Conservation (phyloP, 805 yeast genomes). For the Lipomyces sp. region DNA sequence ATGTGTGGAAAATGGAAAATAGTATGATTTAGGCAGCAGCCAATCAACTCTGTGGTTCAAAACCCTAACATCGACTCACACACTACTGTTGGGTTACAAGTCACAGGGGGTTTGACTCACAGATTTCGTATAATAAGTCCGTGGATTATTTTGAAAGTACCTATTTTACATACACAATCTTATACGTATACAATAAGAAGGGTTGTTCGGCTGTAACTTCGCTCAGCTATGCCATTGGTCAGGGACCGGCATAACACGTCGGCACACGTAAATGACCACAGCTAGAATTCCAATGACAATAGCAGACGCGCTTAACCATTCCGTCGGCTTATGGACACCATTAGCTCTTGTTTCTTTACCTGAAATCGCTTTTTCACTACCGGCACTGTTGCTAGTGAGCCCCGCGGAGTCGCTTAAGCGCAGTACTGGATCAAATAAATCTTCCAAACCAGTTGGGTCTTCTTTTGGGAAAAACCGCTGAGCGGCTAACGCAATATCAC, state of each 20-base stretch:
- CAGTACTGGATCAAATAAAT: slow-evolving; percentile 30
- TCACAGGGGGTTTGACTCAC: too few relatives aligned
- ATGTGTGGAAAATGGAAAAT: not conserved
- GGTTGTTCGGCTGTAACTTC: not conserved
- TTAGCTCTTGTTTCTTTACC: not conserved
- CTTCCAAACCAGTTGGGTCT: slow-evolving; percentile 34
- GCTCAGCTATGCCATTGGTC: slow-evolving; percentile 4
- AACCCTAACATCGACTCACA: too few relatives aligned
- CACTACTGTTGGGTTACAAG: too few relatives aligned
- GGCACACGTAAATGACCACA: slow-evolving; percentile 11
- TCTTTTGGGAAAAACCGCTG: slow-evolving; percentile 31
- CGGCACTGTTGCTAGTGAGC: not conserved
- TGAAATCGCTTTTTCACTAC: not conserved
- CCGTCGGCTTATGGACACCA: not conserved
- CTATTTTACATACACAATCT: not conserved
- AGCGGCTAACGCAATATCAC: slow-evolving; percentile 16
- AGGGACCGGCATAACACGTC: slow-evolving; percentile 6
- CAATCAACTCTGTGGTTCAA: slow-evolving; percentile 3
- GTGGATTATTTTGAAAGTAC: not conserved
- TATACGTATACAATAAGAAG: not conserved
- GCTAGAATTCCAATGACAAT: slow-evolving; percentile 11
- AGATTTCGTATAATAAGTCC: too few relatives aligned
- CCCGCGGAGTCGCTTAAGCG: slow-evolving; percentile 16
- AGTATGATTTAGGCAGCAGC: not conserved
- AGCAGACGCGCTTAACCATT: slow-evolving; percentile 8